phyloP scores from a whole-genome alignment of 495 filamentous ascomycete species.

The Podospora fimiseda region DNA sequence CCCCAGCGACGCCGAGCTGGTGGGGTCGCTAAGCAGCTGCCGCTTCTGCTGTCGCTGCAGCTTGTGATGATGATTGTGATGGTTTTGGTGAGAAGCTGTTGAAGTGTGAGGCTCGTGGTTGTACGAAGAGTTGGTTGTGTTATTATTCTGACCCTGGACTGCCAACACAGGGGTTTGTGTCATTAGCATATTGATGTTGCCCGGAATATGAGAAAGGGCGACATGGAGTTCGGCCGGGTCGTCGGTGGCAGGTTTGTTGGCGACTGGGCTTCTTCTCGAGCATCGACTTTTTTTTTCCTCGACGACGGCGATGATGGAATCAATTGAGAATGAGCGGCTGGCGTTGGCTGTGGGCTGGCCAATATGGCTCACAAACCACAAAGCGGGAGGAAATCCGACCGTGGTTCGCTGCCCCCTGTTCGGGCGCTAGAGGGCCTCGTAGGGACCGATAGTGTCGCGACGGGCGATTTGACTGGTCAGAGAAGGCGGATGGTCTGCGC shows the following conservation, averaged over 20 bases:
- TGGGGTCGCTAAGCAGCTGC: conserved; percentile 25
- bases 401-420: not conserved
- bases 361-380: not conserved
- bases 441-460: conserved; percentile 19
- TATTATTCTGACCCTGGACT: conserved; percentile 38
- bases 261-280: not conserved
- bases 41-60: conserved; percentile 7
- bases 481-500: conserved; percentile 22
- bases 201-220: conserved; percentile 11
- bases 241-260: not conserved
- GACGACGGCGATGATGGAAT: not conserved
- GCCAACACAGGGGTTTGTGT: conserved; percentile 44
- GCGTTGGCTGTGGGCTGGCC: conserved; percentile 4
- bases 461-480: conserved; percentile 27
- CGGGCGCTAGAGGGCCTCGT: conserved; percentile 21
- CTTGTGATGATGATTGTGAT: not conserved
- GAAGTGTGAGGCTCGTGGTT: conserved; percentile 23
- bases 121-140: conserved; percentile 25
- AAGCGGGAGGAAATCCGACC: conserved; percentile 2
- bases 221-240: conserved; percentile 6
- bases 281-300: not conserved
- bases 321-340: not conserved
- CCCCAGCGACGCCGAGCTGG: conserved; percentile 32
- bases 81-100: not conserved
- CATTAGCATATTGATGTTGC: conserved; percentile 44